Conservation (phyloP, 805 yeast genomes). For the Pichia ethanolica region DNA sequence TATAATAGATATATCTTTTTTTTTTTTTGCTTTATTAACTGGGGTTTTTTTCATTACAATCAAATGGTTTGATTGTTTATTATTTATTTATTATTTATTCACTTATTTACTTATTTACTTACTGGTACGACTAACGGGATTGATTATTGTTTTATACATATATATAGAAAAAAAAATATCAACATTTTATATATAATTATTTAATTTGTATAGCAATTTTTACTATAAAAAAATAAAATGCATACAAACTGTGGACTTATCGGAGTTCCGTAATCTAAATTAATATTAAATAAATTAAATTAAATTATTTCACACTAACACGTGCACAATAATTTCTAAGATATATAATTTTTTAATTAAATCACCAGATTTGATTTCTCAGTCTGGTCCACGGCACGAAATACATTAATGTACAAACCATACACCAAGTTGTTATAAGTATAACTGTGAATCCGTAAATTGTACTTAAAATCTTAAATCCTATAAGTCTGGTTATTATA, state of each 20-base stretch:
- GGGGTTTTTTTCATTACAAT: no score
- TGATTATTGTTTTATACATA: no score
- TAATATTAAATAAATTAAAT: no score
- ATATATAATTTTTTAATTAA: no score
- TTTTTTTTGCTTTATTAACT: background rate
- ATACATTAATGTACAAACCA: slow-evolving; percentile 28
- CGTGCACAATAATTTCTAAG: no score
- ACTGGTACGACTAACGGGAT: background rate
- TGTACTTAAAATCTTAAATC: slow-evolving; percentile 56
- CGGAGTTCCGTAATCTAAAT: no score
- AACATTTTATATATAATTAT: no score
- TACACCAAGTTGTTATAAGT: slow-evolving; percentile 36
- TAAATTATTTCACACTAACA: no score
- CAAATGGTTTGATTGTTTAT: background rate
- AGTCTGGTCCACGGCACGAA: slow-evolving; percentile 24
- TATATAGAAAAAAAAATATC: no score
- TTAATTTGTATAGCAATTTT: no score
- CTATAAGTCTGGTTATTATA: slow-evolving; percentile 37
- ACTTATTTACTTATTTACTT: background rate
- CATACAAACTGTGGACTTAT: no score
- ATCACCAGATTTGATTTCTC: background rate
- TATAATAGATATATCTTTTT: background rate
- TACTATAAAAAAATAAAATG: no score
- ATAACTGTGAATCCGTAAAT: slow-evolving; percentile 52
- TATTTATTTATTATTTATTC: background rate